Evolutionary conservation across 768 basidiomycete genomes (phyloP).

Genomic region (Lentinula edodes): DNA sequence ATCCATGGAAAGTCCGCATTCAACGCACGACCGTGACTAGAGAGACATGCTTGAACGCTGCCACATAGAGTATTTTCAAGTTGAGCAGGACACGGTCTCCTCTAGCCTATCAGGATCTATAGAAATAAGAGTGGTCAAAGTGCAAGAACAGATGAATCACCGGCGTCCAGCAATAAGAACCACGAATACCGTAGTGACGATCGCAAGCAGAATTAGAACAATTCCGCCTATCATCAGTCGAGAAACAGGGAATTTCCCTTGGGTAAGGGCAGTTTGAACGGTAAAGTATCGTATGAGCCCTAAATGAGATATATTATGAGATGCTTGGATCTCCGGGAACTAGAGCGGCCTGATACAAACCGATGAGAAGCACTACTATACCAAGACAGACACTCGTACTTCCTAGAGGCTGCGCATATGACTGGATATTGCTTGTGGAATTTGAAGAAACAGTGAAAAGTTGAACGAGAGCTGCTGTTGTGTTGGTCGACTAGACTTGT

Average conservation of each 20-base stretch:
- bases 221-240: not conserved
- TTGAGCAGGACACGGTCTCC: too few relatives aligned
- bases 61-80: too few relatives aligned
- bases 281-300: conserved; percentile 3
- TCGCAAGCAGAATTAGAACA: not conserved
- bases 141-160: not conserved
- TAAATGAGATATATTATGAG: not conserved
- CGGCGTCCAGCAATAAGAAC: not conserved
- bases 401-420: conserved; percentile 1
- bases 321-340: not conserved
- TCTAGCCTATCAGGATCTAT: too few relatives aligned
- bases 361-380: not conserved
- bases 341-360: not conserved
- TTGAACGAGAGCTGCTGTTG: not conserved
- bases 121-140: too few relatives aligned
- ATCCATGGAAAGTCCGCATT: too few relatives aligned
- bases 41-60: too few relatives aligned
- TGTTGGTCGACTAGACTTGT: not conserved
- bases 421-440: not conserved
- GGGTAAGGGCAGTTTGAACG: not conserved
- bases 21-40: too few relatives aligned
- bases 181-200: not conserved
- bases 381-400: not conserved
- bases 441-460: conserved; percentile 4
- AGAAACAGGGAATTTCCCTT: conserved; percentile 1